phyloP scores from a whole-genome alignment of 1,284 basidiomycete genomes.

The Vanrija humicola region DNA sequence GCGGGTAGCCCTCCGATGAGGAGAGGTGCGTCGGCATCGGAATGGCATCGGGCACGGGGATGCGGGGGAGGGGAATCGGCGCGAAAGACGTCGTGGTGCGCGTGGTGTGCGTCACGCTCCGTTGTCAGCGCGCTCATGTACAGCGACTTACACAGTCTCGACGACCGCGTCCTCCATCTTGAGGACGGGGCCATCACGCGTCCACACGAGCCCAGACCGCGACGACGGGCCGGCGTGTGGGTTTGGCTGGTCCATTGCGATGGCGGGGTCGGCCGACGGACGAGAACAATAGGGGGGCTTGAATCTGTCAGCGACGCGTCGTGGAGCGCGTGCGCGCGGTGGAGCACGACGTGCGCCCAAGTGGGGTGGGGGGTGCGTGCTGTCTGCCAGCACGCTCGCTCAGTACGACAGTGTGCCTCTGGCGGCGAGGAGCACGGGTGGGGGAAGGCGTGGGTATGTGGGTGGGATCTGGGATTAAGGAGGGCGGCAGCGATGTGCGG shows the following conservation, averaged over 20 bases:
- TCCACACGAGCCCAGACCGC: conserved; percentile 6
- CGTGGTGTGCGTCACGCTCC: conserved; percentile 41
- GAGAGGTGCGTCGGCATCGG: conserved; percentile 29
- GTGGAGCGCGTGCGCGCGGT: neutral
- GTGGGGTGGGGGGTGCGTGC: neutral
- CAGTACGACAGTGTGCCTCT: too few species aligned
- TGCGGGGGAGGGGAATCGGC: conserved; percentile 41
- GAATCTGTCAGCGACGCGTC: neutral
- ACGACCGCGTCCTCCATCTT: conserved; percentile 44
- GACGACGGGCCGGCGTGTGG: neutral
- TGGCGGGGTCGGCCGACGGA: neutral
- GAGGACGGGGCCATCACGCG: conserved; percentile 25
- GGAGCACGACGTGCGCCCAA: neutral
- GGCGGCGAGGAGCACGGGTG: neutral
- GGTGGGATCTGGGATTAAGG: neutral
- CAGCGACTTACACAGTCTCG: conserved; percentile 40
- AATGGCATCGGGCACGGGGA: conserved; percentile 33
- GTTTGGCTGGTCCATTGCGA: neutral
- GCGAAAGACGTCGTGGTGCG: conserved; percentile 45
- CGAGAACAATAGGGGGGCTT: neutral
- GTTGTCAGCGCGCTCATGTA: neutral
- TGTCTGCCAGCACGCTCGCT: too few species aligned
- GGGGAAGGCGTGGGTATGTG: neutral
- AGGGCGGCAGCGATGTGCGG: too few species aligned
- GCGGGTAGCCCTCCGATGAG: conserved; percentile 32